Percentiles rank a stretch among this genome's conserved stretches.
These are phyloP conservation scores for Vitellaria paradoxa DNA, from an alignment of 179 eudicot species.

Conservation along the genomic window DNA sequence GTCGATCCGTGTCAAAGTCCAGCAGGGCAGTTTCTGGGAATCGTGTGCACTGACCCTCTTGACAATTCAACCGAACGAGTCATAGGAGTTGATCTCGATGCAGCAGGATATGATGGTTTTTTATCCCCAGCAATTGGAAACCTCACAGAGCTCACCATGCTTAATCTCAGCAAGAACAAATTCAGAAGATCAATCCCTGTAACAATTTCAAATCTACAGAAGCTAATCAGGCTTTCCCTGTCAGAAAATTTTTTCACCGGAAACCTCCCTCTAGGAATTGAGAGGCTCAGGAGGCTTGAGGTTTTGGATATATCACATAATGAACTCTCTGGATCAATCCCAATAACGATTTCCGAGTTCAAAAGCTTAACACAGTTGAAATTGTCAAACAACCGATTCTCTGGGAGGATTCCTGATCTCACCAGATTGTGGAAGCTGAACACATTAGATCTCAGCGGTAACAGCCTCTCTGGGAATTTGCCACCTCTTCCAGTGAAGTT, in stretches of 20 bases:
- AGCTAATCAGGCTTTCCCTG: constrained; percentile 40
- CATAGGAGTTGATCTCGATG: constrained; percentile 50
- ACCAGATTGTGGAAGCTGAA: constrained; percentile 60
- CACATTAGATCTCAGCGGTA: constrained; percentile 50
- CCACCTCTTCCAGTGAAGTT: constrained; percentile 52
- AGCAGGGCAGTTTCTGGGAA: constrained; percentile 59
- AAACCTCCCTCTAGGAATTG: constrained; percentile 35
- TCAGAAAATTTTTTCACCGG: constrained; percentile 59
- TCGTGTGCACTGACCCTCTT: constrained; percentile 45
- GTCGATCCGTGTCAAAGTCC: constrained; percentile 65
- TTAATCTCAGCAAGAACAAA: constrained; percentile 57
- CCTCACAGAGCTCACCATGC: constrained; percentile 46
- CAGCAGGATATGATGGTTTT: constrained; percentile 59
- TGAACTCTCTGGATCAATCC: constrained; percentile 55
- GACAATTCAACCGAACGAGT: constrained; percentile 47
- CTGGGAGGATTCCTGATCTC: constrained; percentile 53
- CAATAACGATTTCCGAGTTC: constrained; percentile 32
- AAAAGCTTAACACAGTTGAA: constrained; percentile 34
- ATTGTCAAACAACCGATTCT: constrained; percentile 48
- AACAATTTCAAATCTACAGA: constrained; percentile 36
- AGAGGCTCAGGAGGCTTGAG: constrained; percentile 40
- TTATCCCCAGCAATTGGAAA: constrained; percentile 56
- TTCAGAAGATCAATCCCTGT: constrained; percentile 64
- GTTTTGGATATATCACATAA: constrained; percentile 50
- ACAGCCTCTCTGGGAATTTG: constrained; percentile 51